A percentile compares a stretch with the other conserved stretches of the same genome.
Conservation (phyloP, 305 asterid genomes). For the Fraxinus velutina region DNA sequence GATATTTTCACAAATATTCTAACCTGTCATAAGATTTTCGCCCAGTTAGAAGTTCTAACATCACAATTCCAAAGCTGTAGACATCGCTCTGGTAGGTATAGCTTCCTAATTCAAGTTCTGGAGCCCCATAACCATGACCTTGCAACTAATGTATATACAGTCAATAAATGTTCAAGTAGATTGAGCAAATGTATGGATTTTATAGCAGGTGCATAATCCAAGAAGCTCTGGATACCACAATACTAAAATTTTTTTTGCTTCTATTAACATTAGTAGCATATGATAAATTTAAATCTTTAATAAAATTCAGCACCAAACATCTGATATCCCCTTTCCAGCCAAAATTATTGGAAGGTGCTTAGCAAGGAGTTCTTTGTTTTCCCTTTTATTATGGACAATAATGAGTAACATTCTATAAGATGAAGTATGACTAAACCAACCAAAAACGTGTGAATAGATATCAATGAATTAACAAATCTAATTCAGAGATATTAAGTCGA, state of each 20-base stretch:
- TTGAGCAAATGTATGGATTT: background rate
- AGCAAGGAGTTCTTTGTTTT: background rate
- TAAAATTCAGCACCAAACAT: background rate
- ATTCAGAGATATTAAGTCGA: background rate
- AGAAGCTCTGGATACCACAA: background rate
- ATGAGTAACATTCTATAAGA: background rate
- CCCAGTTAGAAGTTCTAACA: conserved; percentile 85
- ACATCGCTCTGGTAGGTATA: conserved; percentile 79
- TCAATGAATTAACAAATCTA: background rate
- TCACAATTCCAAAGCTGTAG: conserved; percentile 89
- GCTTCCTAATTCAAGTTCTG: conserved; percentile 83
- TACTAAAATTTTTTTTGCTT: background rate
- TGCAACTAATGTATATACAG: conserved; percentile 56
- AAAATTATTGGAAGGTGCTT: background rate
- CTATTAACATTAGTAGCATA: background rate
- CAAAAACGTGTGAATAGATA: background rate
- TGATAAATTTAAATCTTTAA: background rate
- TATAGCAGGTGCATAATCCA: background rate
- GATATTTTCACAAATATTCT: conserved; percentile 1
- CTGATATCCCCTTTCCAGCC: background rate
- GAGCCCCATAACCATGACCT: conserved; percentile 83
- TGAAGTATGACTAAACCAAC: background rate
- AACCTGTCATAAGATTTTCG: conserved; percentile 84
- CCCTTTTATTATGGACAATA: background rate
- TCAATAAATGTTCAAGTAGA: conserved; percentile 19